Evolutionary conservation across 345 rosid genomes (phyloP).

Genomic region (Aquilaria sinensis): DNA sequence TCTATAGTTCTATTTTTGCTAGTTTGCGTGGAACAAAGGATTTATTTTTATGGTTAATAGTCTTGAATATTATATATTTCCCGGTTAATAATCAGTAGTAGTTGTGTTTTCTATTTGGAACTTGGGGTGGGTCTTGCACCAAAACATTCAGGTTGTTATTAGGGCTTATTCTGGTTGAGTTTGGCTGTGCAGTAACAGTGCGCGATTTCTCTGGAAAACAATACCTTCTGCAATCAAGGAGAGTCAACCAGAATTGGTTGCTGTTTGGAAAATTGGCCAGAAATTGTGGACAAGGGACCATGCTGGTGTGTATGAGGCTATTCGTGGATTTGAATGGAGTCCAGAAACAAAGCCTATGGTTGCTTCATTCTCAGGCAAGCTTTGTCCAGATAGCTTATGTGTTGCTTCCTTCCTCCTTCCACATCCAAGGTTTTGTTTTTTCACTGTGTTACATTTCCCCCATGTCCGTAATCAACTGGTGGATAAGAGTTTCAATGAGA

Average conservation of each 20-base stretch:
- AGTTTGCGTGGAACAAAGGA: background rate
- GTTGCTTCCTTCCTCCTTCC: background rate
- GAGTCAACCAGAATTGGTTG: constrained; percentile 60
- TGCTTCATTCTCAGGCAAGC: constrained; percentile 60
- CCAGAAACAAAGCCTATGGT: constrained; percentile 54
- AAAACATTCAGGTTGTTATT: background rate
- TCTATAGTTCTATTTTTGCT: background rate
- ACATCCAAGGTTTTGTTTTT: no score
- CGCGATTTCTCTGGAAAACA: constrained; percentile 81
- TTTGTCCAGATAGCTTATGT: background rate
- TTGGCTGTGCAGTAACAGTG: constrained; percentile 51
- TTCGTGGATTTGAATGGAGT: constrained; percentile 73
- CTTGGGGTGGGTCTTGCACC: background rate
- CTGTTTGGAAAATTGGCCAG: constrained; percentile 82
- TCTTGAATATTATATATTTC: background rate
- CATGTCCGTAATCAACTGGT: no score
- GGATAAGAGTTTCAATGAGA: no score
- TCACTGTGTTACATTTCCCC: no score
- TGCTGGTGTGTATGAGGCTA: constrained; percentile 68
- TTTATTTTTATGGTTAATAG: background rate
- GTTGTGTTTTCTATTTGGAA: background rate
- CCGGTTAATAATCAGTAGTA: background rate
- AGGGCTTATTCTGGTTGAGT: background rate
- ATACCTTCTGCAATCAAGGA: constrained; percentile 62
- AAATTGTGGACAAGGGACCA: constrained; percentile 75